Percentiles rank a stretch among this genome's conserved stretches.
Evolutionary conservation across 2,329 filamentous ascomycete genomes (phyloP).

Genomic region (Diaporthe capsici): DNA sequence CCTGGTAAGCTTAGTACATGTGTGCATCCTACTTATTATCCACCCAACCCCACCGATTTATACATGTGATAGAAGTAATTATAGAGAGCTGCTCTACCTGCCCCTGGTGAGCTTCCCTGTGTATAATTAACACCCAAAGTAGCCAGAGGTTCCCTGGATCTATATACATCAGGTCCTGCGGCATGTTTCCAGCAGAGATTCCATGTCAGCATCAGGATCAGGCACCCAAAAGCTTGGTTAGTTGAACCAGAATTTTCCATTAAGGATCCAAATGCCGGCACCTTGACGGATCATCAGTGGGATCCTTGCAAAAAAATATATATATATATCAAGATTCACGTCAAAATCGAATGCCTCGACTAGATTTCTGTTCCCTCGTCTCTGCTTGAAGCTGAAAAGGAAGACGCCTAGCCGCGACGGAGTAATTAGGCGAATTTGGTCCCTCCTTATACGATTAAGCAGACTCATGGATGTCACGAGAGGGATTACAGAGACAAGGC

Average conservation of each 20-base stretch:
- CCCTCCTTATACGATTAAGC: too few relatives aligned
- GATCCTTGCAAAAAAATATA: too few relatives aligned
- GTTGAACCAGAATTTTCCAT: background rate
- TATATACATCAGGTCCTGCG: background rate
- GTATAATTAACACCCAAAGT: background rate
- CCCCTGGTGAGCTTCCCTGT: background rate
- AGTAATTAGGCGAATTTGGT: background rate
- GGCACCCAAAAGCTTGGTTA: background rate
- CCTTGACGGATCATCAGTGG: background rate
- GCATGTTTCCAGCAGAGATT: background rate
- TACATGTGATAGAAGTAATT: background rate
- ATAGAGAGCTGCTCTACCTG: background rate
- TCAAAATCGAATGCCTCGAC: background rate
- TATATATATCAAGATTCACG: background rate
- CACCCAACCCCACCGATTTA: background rate
- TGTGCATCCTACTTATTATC: background rate
- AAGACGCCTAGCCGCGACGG: too few relatives aligned
- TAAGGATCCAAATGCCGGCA: background rate
- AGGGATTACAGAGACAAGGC: too few relatives aligned
- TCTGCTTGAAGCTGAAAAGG: background rate
- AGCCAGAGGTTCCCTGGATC: background rate
- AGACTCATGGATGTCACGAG: background rate
- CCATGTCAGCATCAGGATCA: background rate
- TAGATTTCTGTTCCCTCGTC: too few relatives aligned
- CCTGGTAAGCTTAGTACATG: background rate